Percentiles rank a stretch among this genome's conserved stretches.
These are phyloP conservation scores for Podospora australis DNA, from an alignment of 495 filamentous ascomycete species.

Conservation along the genomic window DNA sequence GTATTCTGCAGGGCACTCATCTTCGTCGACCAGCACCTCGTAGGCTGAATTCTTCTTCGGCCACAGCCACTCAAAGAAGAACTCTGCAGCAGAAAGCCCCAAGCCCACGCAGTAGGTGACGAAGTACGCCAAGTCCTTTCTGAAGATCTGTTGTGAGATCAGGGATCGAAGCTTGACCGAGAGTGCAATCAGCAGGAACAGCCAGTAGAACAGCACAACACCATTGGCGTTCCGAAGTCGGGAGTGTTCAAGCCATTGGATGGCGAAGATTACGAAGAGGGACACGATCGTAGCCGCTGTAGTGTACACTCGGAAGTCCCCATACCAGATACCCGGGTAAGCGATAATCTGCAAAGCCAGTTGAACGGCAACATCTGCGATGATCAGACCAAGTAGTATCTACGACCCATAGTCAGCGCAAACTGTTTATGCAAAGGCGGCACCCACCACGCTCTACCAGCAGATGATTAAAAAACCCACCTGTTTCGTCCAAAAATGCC, in stretches of 20 bases:
- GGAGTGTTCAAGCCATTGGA: slow-evolving; percentile 91
- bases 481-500: slow-evolving; percentile 93
- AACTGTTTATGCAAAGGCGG: too few species aligned
- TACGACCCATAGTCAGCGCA: slow-evolving; percentile 27
- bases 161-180: slow-evolving; percentile 85
- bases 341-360: slow-evolving; percentile 69
- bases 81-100: slow-evolving; percentile 66
- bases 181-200: slow-evolving; percentile 75
- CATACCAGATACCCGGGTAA: slow-evolving; percentile 61
- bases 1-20: slow-evolving; percentile 92
- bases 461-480: too few species aligned
- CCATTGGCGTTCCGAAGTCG: slow-evolving; percentile 85
- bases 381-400: slow-evolving; percentile 63
- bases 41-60: slow-evolving; percentile 84
- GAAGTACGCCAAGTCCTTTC: slow-evolving; percentile 65
- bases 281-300: slow-evolving; percentile 72
- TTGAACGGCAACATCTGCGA: slow-evolving; percentile 62
- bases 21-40: slow-evolving; percentile 70
- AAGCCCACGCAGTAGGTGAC: slow-evolving; percentile 67
- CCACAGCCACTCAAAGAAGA: slow-evolving; percentile 81
- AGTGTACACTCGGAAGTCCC: slow-evolving; percentile 89
- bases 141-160: slow-evolving; percentile 66
- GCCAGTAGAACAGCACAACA: slow-evolving; percentile 94
- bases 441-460: too few species aligned
- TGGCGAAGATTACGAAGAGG: slow-evolving; percentile 68